Base-by-base conservation (phyloP, 768 basidiomycete genomes). In the Phlebiopsis flavidoalba region DNA sequence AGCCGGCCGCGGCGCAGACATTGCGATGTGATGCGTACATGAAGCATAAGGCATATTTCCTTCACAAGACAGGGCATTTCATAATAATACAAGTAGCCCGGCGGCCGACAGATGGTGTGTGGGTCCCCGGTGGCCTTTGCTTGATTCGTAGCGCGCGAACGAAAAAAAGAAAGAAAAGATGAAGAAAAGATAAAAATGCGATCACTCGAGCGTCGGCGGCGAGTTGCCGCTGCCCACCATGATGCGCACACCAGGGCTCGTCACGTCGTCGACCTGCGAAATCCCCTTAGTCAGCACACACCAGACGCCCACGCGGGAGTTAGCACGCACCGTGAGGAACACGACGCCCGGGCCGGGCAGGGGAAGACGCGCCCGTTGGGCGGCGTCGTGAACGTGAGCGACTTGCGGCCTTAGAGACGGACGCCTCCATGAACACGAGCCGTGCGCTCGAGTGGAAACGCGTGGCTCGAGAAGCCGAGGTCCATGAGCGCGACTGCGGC, bases 401-500 rank as follows among this genome's bases (percentile, higher is more conserved):
- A 70, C 46, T 64, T 75, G 36, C 63, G 64, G 58, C 69, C 1
- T 57, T 58, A 4, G 70, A 71, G 10, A 75, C 61, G 5, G 62
- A 61, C 3, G 74, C 68, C 7, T 71, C 67, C 64, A 75, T 68
- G 61, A 71, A 75, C 8, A 75, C 74, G 11, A 75, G 64, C 1
- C 73, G 74, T 1, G 68, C 63, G 45, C 72, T 71, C 22, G 74
- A 71, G 59, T 74, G 74, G 72, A 74, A n/a, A 74, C 4, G 73
- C 73, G 57, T 75, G 74, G 6, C 69, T 66, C 6, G 74, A 75
- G 65, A 71, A 75, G 10, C 74, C 74, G 14, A 75, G 63, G 48
- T 75, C 74, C 72, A 75, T 74, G 15, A 75, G 62, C 3, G 73
- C 65, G 6, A 73, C 74, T 75, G 35, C 22, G n/a, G 37, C 35